These are phyloP conservation scores for Musa balbisiana DNA, from an alignment of 202 grass and related monocot genomes.

Conservation along the genomic window DNA sequence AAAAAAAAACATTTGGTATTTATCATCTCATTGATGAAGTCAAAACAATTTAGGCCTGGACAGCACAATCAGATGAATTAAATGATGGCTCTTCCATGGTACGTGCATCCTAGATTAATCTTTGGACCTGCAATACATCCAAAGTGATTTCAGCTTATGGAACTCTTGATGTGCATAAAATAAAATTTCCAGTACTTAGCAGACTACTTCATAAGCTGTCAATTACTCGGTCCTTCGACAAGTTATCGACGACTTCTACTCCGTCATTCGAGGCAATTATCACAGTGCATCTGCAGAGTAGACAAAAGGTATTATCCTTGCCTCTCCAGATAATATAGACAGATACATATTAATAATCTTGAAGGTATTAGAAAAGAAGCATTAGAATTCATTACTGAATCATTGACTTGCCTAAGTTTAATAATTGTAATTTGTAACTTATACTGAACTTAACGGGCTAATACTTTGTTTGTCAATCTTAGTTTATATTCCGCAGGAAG, in stretches of 20 bases:
- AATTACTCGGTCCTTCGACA: neutral
- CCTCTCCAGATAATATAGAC: neutral
- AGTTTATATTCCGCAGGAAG: too few relatives aligned
- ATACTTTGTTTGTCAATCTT: neutral
- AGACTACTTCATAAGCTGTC: neutral
- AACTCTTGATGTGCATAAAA: too few relatives aligned
- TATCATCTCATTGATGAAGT: neutral
- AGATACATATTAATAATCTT: neutral
- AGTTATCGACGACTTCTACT: slow-evolving; percentile 46
- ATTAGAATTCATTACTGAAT: too few relatives aligned
- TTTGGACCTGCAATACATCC: neutral
- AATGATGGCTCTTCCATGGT: neutral
- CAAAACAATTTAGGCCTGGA: neutral
- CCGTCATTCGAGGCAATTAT: slow-evolving; percentile 57
- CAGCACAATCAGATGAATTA: neutral
- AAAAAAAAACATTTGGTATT: neutral
- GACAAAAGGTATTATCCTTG: slow-evolving; percentile 4
- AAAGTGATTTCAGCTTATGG: neutral
- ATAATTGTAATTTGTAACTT: too few relatives aligned
- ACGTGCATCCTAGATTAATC: neutral
- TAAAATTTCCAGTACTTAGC: too few relatives aligned
- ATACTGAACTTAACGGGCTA: too few relatives aligned
- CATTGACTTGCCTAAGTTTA: too few relatives aligned
- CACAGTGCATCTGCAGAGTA: slow-evolving; percentile 39
- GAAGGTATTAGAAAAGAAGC: too few relatives aligned